phyloP scores from a whole-genome alignment of 148 eudicot species.

The Simmondsia chinensis region DNA sequence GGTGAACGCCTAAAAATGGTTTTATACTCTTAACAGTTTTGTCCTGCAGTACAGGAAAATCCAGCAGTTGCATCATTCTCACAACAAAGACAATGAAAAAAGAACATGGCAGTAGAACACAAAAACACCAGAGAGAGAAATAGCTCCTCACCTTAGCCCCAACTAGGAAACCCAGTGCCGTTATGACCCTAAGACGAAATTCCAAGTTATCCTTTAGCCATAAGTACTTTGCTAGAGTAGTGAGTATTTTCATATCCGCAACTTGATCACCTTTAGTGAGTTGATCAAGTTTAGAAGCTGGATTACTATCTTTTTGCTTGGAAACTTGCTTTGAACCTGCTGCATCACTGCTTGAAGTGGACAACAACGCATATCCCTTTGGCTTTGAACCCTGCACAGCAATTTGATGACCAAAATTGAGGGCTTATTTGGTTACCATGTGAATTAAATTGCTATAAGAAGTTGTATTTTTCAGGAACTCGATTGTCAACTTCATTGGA shows the following conservation, averaged over 20 bases:
- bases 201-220: slow-evolving; percentile 86
- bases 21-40: no score
- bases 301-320: slow-evolving; percentile 19
- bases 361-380: slow-evolving; percentile 46
- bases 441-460: no score
- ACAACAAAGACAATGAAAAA: not conserved
- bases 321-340: slow-evolving; percentile 31
- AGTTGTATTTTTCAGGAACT: no score
- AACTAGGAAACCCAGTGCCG: slow-evolving; percentile 74
- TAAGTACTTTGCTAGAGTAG: slow-evolving; percentile 59
- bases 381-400: slow-evolving; percentile 34
- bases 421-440: no score
- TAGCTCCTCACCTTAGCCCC: slow-evolving; percentile 66
- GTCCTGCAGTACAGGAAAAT: no score
- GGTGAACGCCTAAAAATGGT: no score
- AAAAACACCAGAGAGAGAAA: not conserved
- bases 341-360: slow-evolving; percentile 36
- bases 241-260: slow-evolving; percentile 53
- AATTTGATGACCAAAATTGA: no score
- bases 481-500: no score
- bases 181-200: slow-evolving; percentile 70
- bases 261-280: slow-evolving; percentile 33
- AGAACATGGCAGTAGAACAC: not conserved
- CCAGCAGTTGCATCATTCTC: no score
- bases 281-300: slow-evolving; percentile 29